phyloP scores from a whole-genome alignment of 2,329 filamentous ascomycete genomes.

The Chaetomium sp. region DNA sequence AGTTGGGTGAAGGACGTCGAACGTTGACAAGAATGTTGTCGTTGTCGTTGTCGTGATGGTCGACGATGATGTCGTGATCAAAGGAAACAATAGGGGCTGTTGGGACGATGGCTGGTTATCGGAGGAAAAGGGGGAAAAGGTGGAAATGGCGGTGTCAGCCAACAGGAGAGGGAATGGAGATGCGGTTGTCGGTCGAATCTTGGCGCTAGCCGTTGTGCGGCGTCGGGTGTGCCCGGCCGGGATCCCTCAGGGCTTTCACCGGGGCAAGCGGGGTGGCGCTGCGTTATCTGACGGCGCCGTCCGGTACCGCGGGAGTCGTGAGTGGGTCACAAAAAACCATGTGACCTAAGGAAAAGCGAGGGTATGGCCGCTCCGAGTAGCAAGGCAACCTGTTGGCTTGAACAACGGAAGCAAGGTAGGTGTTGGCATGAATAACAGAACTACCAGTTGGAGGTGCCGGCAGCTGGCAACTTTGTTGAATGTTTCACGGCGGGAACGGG shows the following conservation, averaged over 20 bases:
- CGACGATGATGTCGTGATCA: neutral
- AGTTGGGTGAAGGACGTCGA: too few relatives aligned
- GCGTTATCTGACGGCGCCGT: too few relatives aligned
- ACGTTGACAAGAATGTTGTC: too few relatives aligned
- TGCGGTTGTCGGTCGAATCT: neutral
- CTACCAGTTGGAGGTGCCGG: conserved; percentile 2
- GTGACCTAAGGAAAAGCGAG: too few relatives aligned
- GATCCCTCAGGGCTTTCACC: too few relatives aligned
- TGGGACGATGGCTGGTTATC: neutral
- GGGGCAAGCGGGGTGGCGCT: too few relatives aligned
- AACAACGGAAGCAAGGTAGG: neutral
- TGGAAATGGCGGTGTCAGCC: conserved; percentile 23
- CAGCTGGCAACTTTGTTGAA: conserved; percentile 1
- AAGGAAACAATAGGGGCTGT: neutral
- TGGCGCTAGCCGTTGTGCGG: too few relatives aligned
- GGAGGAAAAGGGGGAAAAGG: conserved; percentile 4
- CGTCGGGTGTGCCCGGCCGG: too few relatives aligned
- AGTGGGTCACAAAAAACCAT: too few relatives aligned
- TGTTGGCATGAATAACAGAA: conserved; percentile 9
- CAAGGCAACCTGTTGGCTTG: conserved; percentile 17
- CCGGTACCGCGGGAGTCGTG: too few relatives aligned
- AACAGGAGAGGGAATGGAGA: neutral
- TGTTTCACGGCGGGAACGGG: neutral
- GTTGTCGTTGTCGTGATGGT: neutral
- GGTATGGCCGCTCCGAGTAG: neutral